Conservation (phyloP, 1,284 basidiomycete species). For the Ganoderma lucidum region DNA sequence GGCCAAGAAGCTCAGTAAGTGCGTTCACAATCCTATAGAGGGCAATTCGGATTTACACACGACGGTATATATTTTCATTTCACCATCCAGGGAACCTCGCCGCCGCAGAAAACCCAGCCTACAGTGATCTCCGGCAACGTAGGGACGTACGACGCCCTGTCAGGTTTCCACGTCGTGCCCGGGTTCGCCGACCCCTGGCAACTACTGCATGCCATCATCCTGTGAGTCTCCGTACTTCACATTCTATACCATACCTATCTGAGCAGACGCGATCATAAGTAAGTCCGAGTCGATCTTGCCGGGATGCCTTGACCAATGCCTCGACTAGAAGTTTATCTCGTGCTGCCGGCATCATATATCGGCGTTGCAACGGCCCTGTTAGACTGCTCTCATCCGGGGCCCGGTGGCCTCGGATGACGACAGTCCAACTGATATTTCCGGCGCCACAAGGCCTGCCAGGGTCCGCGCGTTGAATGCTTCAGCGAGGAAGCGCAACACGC, state of each 20-base stretch:
- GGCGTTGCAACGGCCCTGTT: background rate
- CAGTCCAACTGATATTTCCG: background rate
- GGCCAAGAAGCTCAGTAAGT: constrained; percentile 3
- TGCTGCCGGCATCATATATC: constrained; percentile 3
- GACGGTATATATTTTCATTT: background rate
- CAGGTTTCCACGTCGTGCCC: background rate
- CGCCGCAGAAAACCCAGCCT: background rate
- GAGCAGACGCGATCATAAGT: background rate
- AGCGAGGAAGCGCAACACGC: background rate
- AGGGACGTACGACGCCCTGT: background rate
- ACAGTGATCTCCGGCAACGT: background rate
- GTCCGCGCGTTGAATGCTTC: background rate
- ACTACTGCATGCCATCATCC: background rate
- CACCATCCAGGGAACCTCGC: background rate
- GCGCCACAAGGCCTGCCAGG: background rate
- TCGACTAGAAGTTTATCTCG: background rate
- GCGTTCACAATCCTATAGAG: background rate
- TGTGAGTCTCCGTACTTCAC: background rate
- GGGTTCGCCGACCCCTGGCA: background rate
- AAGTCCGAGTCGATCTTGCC: background rate
- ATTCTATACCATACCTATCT: background rate
- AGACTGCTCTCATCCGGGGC: background rate
- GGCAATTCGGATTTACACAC: background rate
- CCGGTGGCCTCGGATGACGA: background rate
- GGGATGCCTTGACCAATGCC: background rate